Evolutionary conservation across 805 yeast species (phyloP).

Genomic region (Metschnikowia rubicola): DNA sequence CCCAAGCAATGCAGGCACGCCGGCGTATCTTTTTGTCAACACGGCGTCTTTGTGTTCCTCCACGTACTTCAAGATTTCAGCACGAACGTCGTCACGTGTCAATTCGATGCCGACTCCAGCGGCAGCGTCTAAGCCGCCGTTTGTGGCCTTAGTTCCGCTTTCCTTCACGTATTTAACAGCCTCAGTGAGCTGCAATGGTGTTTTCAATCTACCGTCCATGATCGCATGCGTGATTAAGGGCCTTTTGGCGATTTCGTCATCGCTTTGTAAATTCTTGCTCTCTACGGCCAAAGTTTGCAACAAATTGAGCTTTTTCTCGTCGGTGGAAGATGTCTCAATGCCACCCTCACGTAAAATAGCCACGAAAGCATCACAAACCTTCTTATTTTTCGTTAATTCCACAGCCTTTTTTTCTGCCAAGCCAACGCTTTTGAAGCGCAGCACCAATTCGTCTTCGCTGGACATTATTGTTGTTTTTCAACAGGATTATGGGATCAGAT

Average conservation of each 20-base stretch:
- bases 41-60: conserved; percentile 57
- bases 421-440: conserved; percentile 49
- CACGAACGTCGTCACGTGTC: conserved; percentile 60
- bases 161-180: conserved; percentile 71
- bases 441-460: conserved; percentile 29
- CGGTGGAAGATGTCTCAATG: conserved; percentile 34
- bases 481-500: no score
- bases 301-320: conserved; percentile 59
- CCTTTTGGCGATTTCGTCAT: conserved; percentile 38
- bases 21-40: conserved; percentile 69
- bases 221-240: conserved; percentile 58
- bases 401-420: conserved; percentile 69
- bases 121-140: conserved; percentile 52
- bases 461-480: conserved; percentile 5
- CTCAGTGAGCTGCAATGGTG: conserved; percentile 73
- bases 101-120: conserved; percentile 80
- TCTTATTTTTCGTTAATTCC: conserved; percentile 82
- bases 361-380: conserved; percentile 69
- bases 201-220: conserved; percentile 57
- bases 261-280: conserved; percentile 46
- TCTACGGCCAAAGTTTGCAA: conserved; percentile 77
- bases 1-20: conserved; percentile 74
- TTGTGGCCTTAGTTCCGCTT: conserved; percentile 42
- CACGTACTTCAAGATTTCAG: conserved; percentile 57
- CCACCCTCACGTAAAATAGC: conserved; percentile 51